Percentiles rank a stretch among this genome's conserved stretches.
Evolutionary conservation across 768 basidiomycete species (phyloP).

Genomic region (Omphalotus guepiniiformis): DNA sequence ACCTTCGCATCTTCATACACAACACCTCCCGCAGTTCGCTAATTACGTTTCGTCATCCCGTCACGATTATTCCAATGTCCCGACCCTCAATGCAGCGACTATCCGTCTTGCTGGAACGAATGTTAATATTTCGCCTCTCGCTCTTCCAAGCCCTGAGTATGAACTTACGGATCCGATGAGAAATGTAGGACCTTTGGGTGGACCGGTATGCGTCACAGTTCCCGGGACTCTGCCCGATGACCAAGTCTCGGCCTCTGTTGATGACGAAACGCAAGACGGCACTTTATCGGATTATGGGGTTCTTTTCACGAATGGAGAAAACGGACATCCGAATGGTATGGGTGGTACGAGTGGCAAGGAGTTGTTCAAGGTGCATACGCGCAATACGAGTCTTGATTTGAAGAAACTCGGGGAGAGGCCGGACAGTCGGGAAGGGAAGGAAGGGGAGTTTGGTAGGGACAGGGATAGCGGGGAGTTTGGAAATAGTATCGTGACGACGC

Average conservation of each 20-base stretch:
- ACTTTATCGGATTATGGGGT: constrained; percentile 1
- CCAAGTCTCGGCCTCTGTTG: neutral
- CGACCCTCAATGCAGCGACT: constrained; percentile 65
- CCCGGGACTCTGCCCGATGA: constrained; percentile 52
- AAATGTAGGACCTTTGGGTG: constrained; percentile 15
- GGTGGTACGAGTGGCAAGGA: neutral
- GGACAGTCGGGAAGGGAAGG: neutral
- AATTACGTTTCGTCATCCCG: constrained; percentile 3
- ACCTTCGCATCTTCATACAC: constrained; percentile 11
- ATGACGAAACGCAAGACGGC: neutral
- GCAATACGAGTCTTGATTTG: constrained; percentile 1
- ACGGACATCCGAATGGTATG: neutral
- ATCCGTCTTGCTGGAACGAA: constrained; percentile 84
- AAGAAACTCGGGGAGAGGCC: neutral
- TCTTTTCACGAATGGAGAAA: no score
- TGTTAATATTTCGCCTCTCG: constrained; percentile 80
- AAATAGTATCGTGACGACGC: constrained; percentile 19
- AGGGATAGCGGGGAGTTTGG: neutral
- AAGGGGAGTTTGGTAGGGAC: neutral
- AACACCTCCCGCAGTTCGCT: constrained; percentile 1
- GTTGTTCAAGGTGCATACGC: neutral
- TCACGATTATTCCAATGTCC: constrained; percentile 42
- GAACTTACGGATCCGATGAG: constrained; percentile 91
- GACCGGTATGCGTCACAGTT: constrained; percentile 53
- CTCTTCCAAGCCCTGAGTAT: constrained; percentile 86